Evolutionary conservation across 2,329 filamentous ascomycete species (phyloP).

Genomic region (Arthrobotrys megalospora): DNA sequence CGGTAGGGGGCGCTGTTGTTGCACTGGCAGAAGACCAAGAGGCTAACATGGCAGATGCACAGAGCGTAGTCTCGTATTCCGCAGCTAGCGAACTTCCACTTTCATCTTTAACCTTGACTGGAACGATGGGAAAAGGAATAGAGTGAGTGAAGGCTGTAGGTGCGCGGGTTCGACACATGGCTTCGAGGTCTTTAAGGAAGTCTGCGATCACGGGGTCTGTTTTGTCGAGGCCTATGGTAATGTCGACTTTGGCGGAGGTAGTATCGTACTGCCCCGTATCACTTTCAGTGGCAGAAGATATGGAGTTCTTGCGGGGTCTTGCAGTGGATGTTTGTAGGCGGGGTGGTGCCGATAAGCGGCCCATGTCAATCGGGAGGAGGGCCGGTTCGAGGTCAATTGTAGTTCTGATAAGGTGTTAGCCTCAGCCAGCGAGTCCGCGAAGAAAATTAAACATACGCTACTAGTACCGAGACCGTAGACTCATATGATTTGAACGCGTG

Average conservation of each 20-base stretch:
- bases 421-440: neutral
- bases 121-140: conserved; percentile 53
- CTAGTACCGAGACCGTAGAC: conserved; percentile 48
- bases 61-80: conserved; percentile 58
- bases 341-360: conserved; percentile 56
- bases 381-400: conserved; percentile 56
- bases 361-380: conserved; percentile 54
- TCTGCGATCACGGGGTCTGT: conserved; percentile 51
- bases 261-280: conserved; percentile 58
- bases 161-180: conserved; percentile 49
- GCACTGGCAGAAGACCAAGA: conserved; percentile 58
- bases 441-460: conserved; percentile 37
- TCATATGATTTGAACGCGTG: conserved; percentile 57
- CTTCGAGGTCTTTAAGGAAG: conserved; percentile 55
- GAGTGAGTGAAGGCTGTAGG: conserved; percentile 56
- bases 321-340: conserved; percentile 53
- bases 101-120: conserved; percentile 58
- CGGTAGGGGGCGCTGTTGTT: conserved; percentile 23
- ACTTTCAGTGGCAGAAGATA: conserved; percentile 55
- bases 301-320: conserved; percentile 52
- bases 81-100: conserved; percentile 56
- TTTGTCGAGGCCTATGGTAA: conserved; percentile 54
- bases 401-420: conserved; percentile 21
- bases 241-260: conserved; percentile 55
- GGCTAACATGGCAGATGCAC: conserved; percentile 55